These are phyloP conservation scores for Cytospora chrysosperma DNA, from an alignment of 2,329 filamentous ascomycete species.

Conservation along the genomic window DNA sequence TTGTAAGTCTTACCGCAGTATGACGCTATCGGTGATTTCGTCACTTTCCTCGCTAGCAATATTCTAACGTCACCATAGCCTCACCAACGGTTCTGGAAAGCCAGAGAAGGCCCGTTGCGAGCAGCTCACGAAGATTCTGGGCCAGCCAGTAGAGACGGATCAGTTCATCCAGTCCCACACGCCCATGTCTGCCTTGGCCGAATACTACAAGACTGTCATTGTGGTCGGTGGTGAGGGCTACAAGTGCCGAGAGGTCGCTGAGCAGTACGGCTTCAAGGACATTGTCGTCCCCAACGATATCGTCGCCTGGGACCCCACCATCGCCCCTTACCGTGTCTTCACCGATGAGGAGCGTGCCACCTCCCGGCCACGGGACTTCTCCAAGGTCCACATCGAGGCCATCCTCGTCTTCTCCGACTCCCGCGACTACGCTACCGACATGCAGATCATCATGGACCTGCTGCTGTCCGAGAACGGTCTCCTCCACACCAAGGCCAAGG, in stretches of 20 bases:
- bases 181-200: slow-evolving; percentile 71
- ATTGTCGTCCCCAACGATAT: slow-evolving; percentile 74
- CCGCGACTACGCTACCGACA: slow-evolving; percentile 71
- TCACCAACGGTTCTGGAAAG: slow-evolving; percentile 75
- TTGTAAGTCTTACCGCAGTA: slow-evolving; percentile 38
- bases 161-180: slow-evolving; percentile 79
- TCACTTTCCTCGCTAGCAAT: not conserved
- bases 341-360: slow-evolving; percentile 65
- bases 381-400: slow-evolving; percentile 68
- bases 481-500: slow-evolving; percentile 62
- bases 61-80: slow-evolving; percentile 28
- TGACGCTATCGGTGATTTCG: not conserved
- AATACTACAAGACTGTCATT: slow-evolving; percentile 75
- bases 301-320: slow-evolving; percentile 65
- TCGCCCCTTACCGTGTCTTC: slow-evolving; percentile 68
- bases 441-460: slow-evolving; percentile 75
- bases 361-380: slow-evolving; percentile 69
- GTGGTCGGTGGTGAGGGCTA: slow-evolving; percentile 75
- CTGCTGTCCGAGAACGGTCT: slow-evolving; percentile 67
- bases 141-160: slow-evolving; percentile 63
- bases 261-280: slow-evolving; percentile 72
- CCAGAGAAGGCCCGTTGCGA: slow-evolving; percentile 63
- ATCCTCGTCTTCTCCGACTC: slow-evolving; percentile 75
- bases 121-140: slow-evolving; percentile 66
- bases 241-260: slow-evolving; percentile 70